Conservation (phyloP, 192 early-diverging fungal genomes). For the Podila verticillata region DNA sequence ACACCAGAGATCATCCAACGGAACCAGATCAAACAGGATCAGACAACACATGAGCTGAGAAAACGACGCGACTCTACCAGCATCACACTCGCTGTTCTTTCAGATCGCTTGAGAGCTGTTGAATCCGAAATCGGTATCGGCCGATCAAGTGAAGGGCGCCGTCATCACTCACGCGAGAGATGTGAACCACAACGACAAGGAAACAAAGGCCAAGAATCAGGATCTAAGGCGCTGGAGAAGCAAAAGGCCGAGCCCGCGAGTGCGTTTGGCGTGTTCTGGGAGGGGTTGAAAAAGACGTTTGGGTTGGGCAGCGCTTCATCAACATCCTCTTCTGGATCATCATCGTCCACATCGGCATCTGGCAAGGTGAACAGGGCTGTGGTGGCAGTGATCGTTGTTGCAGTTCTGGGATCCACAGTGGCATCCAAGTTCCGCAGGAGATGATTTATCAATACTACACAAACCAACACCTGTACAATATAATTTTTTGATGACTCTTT, state of each 20-base stretch:
- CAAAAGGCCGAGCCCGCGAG: not conserved
- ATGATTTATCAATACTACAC: not conserved
- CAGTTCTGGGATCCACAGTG: slow-evolving; percentile 29
- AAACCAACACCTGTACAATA: not conserved
- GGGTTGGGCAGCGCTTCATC: slow-evolving; percentile 6
- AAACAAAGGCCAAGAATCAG: not conserved
- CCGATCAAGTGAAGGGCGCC: not conserved
- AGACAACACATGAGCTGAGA: not conserved
- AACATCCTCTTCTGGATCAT: not conserved
- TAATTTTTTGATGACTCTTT: no score
- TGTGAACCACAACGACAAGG: not conserved
- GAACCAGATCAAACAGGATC: not conserved
- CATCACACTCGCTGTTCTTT: not conserved
- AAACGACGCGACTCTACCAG: not conserved
- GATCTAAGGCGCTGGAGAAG: slow-evolving; percentile 8
- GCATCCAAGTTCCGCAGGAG: slow-evolving; percentile 24
- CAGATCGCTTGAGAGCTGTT: not conserved
- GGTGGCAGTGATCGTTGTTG: slow-evolving; percentile 22
- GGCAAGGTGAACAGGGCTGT: slow-evolving; percentile 21
- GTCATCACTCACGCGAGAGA: not conserved
- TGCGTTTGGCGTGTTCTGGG: slow-evolving; percentile 31
- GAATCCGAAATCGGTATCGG: slow-evolving; percentile 1
- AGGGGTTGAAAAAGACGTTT: slow-evolving; percentile 24
- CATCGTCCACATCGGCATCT: not conserved
- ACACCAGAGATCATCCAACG: not conserved